These are phyloP conservation scores for Triticum dicoccoides DNA, from an alignment of 176 grass and related monocot genomes.

Conservation along the genomic window DNA sequence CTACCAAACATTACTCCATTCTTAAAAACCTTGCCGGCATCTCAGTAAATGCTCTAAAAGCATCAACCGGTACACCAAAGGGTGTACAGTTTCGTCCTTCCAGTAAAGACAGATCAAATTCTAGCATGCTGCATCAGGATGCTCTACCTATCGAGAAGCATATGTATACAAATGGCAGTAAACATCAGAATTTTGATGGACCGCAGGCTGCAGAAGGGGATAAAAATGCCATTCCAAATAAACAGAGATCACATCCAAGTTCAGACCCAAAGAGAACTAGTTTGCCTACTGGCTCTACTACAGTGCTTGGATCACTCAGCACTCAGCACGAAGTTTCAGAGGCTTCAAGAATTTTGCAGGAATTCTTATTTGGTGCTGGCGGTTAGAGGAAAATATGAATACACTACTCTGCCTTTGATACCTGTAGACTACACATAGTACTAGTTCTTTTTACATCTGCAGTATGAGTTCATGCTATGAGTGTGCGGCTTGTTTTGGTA, in stretches of 20 bases:
- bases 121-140: conserved; percentile 7
- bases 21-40: conserved; percentile 32
- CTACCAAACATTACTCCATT: conserved; percentile 28
- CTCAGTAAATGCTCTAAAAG: conserved; percentile 36
- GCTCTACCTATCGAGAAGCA: conserved; percentile 23
- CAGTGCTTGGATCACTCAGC: conserved; percentile 19
- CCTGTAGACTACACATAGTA: neutral
- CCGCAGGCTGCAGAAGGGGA: conserved; percentile 8
- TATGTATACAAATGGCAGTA: conserved; percentile 14
- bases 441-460: neutral
- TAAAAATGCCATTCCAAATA: conserved; percentile 6
- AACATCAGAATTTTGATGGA: conserved; percentile 25
- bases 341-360: conserved; percentile 79
- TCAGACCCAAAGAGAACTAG: conserved; percentile 22
- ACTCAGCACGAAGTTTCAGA: conserved; percentile 55
- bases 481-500: conserved; percentile 19
- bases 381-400: conserved; percentile 41
- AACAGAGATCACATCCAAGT: conserved; percentile 12
- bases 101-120: conserved; percentile 29
- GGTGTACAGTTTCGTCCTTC: conserved; percentile 76
- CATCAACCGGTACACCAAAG: conserved; percentile 50
- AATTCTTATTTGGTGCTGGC: conserved; percentile 77
- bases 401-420: conserved; percentile 20
- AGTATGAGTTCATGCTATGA: conserved; percentile 10
- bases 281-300: conserved; percentile 31